Base-by-base conservation (phyloP, 177 flowering plant genomes). In the Vitis hybrid region DNA sequence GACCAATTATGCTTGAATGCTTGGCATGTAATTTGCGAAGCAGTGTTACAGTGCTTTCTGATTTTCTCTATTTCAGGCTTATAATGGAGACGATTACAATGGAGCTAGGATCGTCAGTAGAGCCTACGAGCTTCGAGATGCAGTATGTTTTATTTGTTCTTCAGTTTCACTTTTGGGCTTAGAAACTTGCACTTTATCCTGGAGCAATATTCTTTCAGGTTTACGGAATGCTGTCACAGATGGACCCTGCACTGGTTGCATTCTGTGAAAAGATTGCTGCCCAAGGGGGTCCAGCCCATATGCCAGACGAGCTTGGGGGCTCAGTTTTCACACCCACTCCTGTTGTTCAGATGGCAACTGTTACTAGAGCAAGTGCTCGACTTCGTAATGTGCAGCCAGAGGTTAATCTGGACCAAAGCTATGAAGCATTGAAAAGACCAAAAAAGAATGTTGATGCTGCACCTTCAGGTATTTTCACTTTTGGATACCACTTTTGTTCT, bases 41-140 rank as follows among this genome's bases (percentile, higher is more conserved):
- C 61, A 39, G 6, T 70, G 68, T 65, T 58, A 5, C 54, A 7
- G 3, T 29, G 52, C 18, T 39, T 11, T 45, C 56, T 59, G 13
- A 16, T 49, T 68, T 14, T 67, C 50, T 16, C 4, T 15, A 8
- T 49, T 59, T 59, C 85, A 96, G 99, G 94, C 73, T 65, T 96
- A 93, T 71, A 96, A 96, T 82, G 98, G 99, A 58, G 91, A 90
- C 75, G 99, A 96, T 72, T 96, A 96, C 71, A 93, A 82, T 79
- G 99, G 99, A 69, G 83, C 95, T 39, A 88, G 99, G 83, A 96
- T 96, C 67, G 99, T 96, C 61, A 96, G 99, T 74, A 84, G 98
- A 85, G 94, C 97, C 71, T 71, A 83, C 78, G 99, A 96, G 74
- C 97, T 96, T 72, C 92, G 97, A 61, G 99, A 96, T 87, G 85